phyloP scores from a whole-genome alignment of 345 rosid genomes.

The Linum trigynum region DNA sequence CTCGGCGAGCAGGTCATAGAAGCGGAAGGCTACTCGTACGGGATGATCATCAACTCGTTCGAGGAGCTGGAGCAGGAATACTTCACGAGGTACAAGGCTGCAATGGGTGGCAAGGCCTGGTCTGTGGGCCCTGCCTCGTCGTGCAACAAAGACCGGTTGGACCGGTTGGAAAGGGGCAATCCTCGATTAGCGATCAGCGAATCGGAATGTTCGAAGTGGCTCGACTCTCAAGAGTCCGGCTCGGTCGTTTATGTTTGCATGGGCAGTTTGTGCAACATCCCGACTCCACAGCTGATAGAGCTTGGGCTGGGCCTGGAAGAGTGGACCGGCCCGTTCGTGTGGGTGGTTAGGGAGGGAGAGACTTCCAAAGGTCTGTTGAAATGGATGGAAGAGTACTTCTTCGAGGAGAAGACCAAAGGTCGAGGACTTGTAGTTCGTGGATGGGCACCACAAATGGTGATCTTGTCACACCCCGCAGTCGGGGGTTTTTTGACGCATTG shows the following conservation, averaged over 20 bases:
- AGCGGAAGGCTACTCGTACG: constrained; percentile 9
- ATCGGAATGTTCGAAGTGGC: constrained; percentile 1
- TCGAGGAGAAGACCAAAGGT: constrained; percentile 17
- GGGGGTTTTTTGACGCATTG: constrained; percentile 32
- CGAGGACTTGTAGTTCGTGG: constrained; percentile 23
- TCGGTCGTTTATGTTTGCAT: constrained; percentile 14
- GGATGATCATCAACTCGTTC: constrained; percentile 8
- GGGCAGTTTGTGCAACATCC: constrained; percentile 4
- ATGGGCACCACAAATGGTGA: constrained; percentile 32
- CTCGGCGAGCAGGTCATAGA: not conserved
- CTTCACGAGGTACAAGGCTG: not conserved
- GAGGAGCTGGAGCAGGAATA: constrained; percentile 9
- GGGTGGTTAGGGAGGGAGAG: constrained; percentile 14
- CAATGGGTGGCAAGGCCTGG: constrained; percentile 4
- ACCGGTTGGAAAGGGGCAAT: constrained; percentile 5
- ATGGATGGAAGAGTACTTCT: constrained; percentile 13
- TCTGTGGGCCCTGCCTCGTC: constrained; percentile 12
- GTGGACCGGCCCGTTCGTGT: constrained; percentile 20
- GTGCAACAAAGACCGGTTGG: constrained; percentile 1
- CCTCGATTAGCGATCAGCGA: not conserved
- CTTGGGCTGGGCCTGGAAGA: constrained; percentile 26
- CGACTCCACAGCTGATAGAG: constrained; percentile 14
- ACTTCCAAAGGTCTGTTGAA: constrained; percentile 5
- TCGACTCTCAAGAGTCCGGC: not conserved
- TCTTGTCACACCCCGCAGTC: constrained; percentile 26